Evolutionary conservation across 73 alveolate species (phyloP).

Genomic region (Paramecium primaurelia): DNA sequence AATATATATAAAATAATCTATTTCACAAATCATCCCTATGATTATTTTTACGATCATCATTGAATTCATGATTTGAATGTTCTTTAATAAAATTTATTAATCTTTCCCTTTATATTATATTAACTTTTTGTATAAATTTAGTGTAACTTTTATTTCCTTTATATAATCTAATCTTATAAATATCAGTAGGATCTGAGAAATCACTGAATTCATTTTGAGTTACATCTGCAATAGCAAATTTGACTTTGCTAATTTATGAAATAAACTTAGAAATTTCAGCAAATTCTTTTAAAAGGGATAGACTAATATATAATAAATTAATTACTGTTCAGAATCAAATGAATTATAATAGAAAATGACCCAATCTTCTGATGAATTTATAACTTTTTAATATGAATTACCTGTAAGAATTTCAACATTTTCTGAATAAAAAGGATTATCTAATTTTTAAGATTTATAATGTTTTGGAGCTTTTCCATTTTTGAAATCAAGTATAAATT

Average conservation of each 20-base stretch:
- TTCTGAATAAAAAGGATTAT: background rate
- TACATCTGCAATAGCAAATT: conserved; percentile 25
- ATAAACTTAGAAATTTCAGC: background rate
- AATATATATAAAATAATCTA: background rate
- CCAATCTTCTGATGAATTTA: background rate
- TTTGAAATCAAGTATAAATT: conserved; percentile 21
- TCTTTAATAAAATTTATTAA: background rate
- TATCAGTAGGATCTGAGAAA: conserved; percentile 20
- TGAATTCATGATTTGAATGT: background rate
- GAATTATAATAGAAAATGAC: conserved; percentile 36
- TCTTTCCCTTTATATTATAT: background rate
- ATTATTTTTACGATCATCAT: background rate
- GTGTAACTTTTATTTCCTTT: background rate
- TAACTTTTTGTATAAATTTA: background rate
- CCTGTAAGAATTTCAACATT: background rate
- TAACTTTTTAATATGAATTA: background rate
- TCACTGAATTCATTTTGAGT: conserved; percentile 12
- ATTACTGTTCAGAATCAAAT: background rate
- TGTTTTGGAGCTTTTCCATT: background rate
- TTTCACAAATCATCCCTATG: background rate
- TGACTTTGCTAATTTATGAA: background rate
- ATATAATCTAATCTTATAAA: background rate
- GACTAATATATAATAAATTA: background rate
- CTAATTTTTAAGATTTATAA: conserved; percentile 16
- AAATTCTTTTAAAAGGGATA: background rate